Conservation (phyloP, 1,284 basidiomycete genomes). For the Cryptococcus deneoformans region DNA sequence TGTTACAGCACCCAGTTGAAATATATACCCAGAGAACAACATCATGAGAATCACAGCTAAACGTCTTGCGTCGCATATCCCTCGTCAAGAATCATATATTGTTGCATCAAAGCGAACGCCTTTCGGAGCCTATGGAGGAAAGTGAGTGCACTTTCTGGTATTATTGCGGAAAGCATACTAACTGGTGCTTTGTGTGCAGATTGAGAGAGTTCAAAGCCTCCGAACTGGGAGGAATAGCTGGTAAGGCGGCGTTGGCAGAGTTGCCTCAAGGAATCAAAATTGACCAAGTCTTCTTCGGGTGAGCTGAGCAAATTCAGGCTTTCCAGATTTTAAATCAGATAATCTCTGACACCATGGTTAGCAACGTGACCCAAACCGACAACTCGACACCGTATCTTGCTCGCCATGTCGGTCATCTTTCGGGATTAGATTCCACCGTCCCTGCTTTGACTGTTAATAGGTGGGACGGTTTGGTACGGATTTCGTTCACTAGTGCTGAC, state of each 20-base stretch:
- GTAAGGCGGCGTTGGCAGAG: constrained; percentile 55
- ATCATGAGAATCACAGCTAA: constrained; percentile 19
- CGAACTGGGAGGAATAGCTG: constrained; percentile 54
- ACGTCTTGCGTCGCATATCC: constrained; percentile 23
- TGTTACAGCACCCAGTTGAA: neutral
- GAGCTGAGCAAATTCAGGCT: constrained; percentile 13
- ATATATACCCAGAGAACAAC: neutral
- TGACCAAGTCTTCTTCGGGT: constrained; percentile 54
- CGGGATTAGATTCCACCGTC: constrained; percentile 52
- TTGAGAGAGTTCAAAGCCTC: constrained; percentile 51
- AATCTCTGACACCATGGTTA: constrained; percentile 12
- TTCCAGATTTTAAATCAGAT: neutral
- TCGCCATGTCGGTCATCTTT: constrained; percentile 56
- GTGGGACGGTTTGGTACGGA: constrained; percentile 21
- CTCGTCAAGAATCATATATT: constrained; percentile 39
- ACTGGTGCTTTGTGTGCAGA: constrained; percentile 8
- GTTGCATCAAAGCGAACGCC: constrained; percentile 52
- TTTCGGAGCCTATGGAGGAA: constrained; percentile 57
- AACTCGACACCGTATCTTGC: constrained; percentile 56
- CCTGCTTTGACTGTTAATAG: constrained; percentile 58
- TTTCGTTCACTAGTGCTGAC: neutral
- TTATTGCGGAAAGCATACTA: neutral
- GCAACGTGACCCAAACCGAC: constrained; percentile 51
- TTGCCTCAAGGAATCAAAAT: constrained; percentile 51
- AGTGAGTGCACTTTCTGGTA: constrained; percentile 27